Evolutionary conservation across 805 yeast species (phyloP), one percentile per base, ranked within the genome.

Genomic region (Torulaspora indica): DNA sequence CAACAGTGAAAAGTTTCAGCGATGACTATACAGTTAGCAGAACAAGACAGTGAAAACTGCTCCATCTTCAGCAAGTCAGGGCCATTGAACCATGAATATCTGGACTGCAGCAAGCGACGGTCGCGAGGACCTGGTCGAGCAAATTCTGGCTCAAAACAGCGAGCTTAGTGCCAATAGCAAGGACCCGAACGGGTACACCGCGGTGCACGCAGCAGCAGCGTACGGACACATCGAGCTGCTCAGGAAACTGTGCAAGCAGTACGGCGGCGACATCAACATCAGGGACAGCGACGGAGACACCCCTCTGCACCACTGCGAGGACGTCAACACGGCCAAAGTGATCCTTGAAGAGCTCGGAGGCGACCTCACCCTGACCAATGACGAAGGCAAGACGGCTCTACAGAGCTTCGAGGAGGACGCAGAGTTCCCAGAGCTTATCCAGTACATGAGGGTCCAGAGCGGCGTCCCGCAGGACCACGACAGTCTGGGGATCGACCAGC

Each of bases 81-180:
- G 4, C 14, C n/a, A 8, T 23, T 9, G 29, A 33, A 17, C 17
- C 10, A 61, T 77, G 53, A 91, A 93, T 66, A 79, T 93, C 47
- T 93, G 98, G 98, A 79, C 86, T 5, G 96, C 96, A 3, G 91
- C 96, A 5, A 85, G 97, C 14, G 98, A 93, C 61, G 83, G 87
- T 55, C 77, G 82, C 48, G 46, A 75, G 3, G 73, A 69, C 2
- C 57, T 72, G 6, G 96, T 93, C 5, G 76, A 80, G 49, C 51
- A 71, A 10, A 69, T 72, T 42, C 66, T 93, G 6, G 70, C 65
- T 8, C 55, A 74, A 0, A 46, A 38, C 15, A 43, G 52, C 25
- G 83, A 82, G 0, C 71, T 69, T 51, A 73, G 81, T 2, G 77
- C 96, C 3, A 83, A 87, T 57, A 75, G 83, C 5, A 78, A 82